Conservation (phyloP, 129 eudicot genomes). For the Helianthus annuus region HanXRQr2.0-SUNRISE NC_035441.2:178458819-178459318, state of each 20-base stretch:
- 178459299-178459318: constrained; percentile 57
- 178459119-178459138: background rate
- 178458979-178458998: constrained; percentile 36
- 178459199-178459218: background rate
- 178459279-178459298: constrained; percentile 38
- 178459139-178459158: background rate
- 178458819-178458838: constrained; percentile 44
- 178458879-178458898: constrained; percentile 65
- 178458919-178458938: constrained; percentile 33
- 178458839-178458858: constrained; percentile 51
- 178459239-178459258: background rate
- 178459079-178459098: constrained; percentile 46
- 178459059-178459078: constrained; percentile 39
- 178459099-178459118: constrained; percentile 23
- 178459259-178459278: background rate
- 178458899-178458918: constrained; percentile 36
- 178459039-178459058: constrained; percentile 44
- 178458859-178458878: constrained; percentile 60
- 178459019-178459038: constrained; percentile 37
- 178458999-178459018: constrained; percentile 43
- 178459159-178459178: background rate
- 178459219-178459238: background rate
- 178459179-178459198: background rate
- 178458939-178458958: constrained; percentile 40
- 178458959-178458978: constrained; percentile 47